Percentiles rank a stretch among this genome's conserved stretches.
Conservation (phyloP, 2,329 filamentous ascomycete genomes). For the Drechslerella stenobrocha region DNA sequence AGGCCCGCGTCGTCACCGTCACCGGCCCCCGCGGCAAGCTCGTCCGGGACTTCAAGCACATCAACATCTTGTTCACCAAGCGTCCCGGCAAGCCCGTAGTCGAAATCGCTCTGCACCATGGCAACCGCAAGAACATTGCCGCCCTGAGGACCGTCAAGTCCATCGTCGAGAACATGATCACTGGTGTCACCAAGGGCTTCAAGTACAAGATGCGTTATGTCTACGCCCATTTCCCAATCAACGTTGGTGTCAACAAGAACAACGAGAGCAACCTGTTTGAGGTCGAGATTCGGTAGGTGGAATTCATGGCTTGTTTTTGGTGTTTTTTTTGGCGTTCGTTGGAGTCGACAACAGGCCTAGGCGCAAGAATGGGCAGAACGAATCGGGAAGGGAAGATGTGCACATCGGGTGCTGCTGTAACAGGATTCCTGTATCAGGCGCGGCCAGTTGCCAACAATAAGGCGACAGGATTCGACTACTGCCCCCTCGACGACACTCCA, state of each 20-base stretch:
- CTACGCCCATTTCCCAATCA: constrained; percentile 99
- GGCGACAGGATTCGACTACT: constrained; percentile 2
- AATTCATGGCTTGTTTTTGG: constrained; percentile 7
- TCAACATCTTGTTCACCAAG: constrained; percentile 92
- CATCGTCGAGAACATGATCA: constrained; percentile 97
- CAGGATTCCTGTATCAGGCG: no score
- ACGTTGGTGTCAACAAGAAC: constrained; percentile 99
- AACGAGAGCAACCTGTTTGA: constrained; percentile 80
- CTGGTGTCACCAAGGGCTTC: constrained; percentile 98
- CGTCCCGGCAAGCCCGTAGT: constrained; percentile 73
- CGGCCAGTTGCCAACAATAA: no score
- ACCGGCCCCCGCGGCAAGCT: constrained; percentile 98
- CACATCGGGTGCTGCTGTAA: no score
- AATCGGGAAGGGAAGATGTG: no score
- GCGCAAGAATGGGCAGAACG: no score
- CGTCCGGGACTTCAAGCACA: constrained; percentile 91
- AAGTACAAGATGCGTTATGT: constrained; percentile 99
- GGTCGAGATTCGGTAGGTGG: constrained; percentile 91
- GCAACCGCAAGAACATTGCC: constrained; percentile 94
- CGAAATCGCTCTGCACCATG: constrained; percentile 98
- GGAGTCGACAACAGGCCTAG: no score
- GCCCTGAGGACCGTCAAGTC: constrained; percentile 97
- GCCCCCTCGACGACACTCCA: background rate
- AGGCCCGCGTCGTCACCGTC: constrained; percentile 93
- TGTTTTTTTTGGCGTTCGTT: constrained; percentile 5